Percentiles rank a stretch among this genome's conserved stretches.
These are phyloP conservation scores for Rhynchospora breviuscula DNA, from an alignment of 176 grass and related monocot species.

Conservation along the genomic window DNA sequence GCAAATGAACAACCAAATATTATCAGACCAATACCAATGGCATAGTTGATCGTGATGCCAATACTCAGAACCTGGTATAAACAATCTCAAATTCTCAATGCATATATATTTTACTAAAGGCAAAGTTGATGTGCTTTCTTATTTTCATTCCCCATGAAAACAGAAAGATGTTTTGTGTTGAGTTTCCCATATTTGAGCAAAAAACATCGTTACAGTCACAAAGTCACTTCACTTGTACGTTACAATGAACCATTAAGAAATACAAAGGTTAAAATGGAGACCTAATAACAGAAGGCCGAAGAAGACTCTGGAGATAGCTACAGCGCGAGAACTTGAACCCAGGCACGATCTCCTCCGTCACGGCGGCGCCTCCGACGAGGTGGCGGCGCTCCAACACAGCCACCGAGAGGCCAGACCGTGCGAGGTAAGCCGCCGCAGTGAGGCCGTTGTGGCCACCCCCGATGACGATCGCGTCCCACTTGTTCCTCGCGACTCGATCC, in stretches of 20 bases:
- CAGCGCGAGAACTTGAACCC: slow-evolving; percentile 90
- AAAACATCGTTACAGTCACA: not conserved
- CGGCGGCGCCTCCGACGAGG: slow-evolving; percentile 66
- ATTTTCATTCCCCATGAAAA: no score
- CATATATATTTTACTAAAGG: not conserved
- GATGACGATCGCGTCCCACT: slow-evolving; percentile 80
- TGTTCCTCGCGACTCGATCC: not conserved
- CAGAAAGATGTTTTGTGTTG: no score
- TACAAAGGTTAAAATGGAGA: not conserved
- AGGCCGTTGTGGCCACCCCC: slow-evolving; percentile 97
- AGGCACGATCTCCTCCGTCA: slow-evolving; percentile 71
- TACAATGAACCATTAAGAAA: not conserved
- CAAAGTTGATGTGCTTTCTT: no score
- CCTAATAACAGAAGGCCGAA: slow-evolving; percentile 67
- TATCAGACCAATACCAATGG: not conserved
- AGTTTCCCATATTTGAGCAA: no score
- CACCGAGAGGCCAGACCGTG: slow-evolving; percentile 68
- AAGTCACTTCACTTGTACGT: not conserved
- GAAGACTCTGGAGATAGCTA: slow-evolving; percentile 87
- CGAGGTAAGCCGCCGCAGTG: slow-evolving; percentile 86
- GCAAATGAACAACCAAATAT: not conserved
- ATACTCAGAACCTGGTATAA: not conserved
- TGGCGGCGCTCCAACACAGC: slow-evolving; percentile 62
- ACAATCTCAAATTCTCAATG: not conserved
- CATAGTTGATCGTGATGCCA: not conserved